These are phyloP conservation scores for Populus ilicifolia DNA, from an alignment of 345 rosid genomes.

Conservation along the genomic window DNA sequence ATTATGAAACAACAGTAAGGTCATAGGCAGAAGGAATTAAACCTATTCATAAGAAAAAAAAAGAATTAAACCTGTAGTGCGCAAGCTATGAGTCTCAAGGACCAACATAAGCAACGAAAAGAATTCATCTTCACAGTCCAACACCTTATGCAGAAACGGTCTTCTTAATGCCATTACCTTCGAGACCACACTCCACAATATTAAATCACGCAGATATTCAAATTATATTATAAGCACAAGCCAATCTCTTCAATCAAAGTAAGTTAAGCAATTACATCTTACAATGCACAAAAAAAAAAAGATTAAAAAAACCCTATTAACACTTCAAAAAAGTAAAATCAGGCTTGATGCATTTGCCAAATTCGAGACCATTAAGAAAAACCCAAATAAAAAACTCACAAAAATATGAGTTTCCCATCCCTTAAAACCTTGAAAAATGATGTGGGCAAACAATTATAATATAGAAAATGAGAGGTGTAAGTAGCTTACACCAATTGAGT, in stretches of 20 bases:
- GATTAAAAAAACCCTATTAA: not conserved
- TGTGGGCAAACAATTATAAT: not conserved
- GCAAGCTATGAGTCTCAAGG: constrained; percentile 89
- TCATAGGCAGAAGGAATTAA: not conserved
- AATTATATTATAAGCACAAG: not conserved
- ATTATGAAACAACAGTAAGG: not conserved
- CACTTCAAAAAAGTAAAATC: no score
- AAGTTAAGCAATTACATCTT: not conserved
- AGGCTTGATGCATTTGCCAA: not conserved
- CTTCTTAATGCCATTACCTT: constrained; percentile 94
- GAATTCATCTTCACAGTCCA: constrained; percentile 95
- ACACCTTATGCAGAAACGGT: constrained; percentile 78
- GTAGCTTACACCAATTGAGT: constrained; percentile 74
- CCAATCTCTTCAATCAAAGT: not conserved
- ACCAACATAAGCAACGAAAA: constrained; percentile 80
- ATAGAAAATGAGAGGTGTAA: not conserved
- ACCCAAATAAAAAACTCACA: not conserved
- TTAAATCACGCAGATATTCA: not conserved
- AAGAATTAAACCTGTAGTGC: constrained; percentile 62
- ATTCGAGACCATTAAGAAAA: constrained; percentile 10
- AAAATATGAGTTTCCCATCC: not conserved
- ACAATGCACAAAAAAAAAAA: not conserved
- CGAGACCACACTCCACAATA: constrained; percentile 12
- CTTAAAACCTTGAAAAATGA: not conserved
- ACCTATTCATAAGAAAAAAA: constrained; percentile 31